Conservation (phyloP, 177 flowering plant genomes). For the Tripterygium wilfordii region DNA sequence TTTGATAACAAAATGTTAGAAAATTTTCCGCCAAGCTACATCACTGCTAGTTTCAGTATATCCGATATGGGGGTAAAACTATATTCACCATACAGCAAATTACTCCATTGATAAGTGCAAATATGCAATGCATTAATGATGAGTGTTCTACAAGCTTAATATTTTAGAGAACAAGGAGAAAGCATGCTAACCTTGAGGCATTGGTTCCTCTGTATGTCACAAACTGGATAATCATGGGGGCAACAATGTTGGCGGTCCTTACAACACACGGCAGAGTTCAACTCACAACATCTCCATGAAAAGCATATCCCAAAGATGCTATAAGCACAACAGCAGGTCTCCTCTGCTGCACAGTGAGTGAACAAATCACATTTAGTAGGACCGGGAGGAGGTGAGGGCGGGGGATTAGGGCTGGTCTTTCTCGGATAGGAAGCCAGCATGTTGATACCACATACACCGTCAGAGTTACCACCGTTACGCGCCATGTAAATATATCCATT, state of each 20-base stretch:
- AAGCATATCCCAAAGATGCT: slow-evolving; percentile 64
- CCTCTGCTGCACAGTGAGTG: slow-evolving; percentile 48
- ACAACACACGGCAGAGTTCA: slow-evolving; percentile 77
- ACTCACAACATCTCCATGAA: slow-evolving; percentile 79
- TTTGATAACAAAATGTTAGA: too few relatives aligned
- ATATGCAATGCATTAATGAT: too few relatives aligned
- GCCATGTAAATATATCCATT: slow-evolving; percentile 71
- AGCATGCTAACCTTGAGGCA: slow-evolving; percentile 65
- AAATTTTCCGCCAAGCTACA: too few relatives aligned
- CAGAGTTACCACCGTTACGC: slow-evolving; percentile 46
- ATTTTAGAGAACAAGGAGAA: not conserved
- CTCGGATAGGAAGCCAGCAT: slow-evolving; percentile 83
- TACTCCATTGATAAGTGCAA: too few relatives aligned
- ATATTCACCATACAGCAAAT: too few relatives aligned
- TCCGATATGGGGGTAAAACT: too few relatives aligned
- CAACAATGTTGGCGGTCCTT: slow-evolving; percentile 68
- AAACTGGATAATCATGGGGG: slow-evolving; percentile 82
- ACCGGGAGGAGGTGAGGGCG: slow-evolving; percentile 61
- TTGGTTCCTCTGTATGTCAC: slow-evolving; percentile 46
- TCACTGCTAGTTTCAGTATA: too few relatives aligned
- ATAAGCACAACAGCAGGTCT: slow-evolving; percentile 77
- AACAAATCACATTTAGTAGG: slow-evolving; percentile 58
- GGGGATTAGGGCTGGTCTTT: slow-evolving; percentile 87
- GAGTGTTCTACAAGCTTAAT: too few relatives aligned
- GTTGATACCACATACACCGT: slow-evolving; percentile 92